Conservation (phyloP, 2,329 filamentous ascomycete species). For the Fusarium neocosmosporiellum region DNA sequence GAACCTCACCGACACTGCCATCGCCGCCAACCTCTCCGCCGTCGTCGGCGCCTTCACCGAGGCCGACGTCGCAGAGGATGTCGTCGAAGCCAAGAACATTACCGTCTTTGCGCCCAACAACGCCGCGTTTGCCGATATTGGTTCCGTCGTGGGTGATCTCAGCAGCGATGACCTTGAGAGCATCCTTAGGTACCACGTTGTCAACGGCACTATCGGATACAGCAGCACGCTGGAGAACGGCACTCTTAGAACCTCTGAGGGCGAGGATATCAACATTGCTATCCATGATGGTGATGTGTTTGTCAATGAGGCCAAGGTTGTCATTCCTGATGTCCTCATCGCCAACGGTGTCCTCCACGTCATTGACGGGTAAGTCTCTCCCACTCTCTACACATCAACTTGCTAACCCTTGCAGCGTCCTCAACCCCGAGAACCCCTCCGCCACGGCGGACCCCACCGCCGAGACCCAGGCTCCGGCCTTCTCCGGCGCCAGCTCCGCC, state of each 20-base stretch:
- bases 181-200: conserved; percentile 71
- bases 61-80: conserved; percentile 37
- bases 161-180: conserved; percentile 56
- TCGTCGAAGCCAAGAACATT: conserved; percentile 47
- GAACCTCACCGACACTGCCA: conserved; percentile 47
- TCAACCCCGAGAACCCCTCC: conserved; percentile 53
- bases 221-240: conserved; percentile 42
- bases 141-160: conserved; percentile 58
- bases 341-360: conserved; percentile 69
- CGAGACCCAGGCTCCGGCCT: conserved; percentile 60
- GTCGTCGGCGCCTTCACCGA: conserved; percentile 41
- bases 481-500: conserved; percentile 61
- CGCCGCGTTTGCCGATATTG: conserved; percentile 66
- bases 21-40: conserved; percentile 36
- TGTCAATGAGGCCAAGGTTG: conserved; percentile 56
- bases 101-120: conserved; percentile 73
- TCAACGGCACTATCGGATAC: conserved; percentile 61
- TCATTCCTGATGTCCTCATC: conserved; percentile 60
- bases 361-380: conserved; percentile 63
- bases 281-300: conserved; percentile 53
- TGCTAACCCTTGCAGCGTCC: conserved; percentile 56
- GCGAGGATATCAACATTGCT: conserved; percentile 55
- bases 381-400: neutral
- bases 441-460: conserved; percentile 49
- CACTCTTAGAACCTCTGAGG: conserved; percentile 35